Conservation (phyloP, 208 protist species). For the Trypanosoma lewisi region DNA sequence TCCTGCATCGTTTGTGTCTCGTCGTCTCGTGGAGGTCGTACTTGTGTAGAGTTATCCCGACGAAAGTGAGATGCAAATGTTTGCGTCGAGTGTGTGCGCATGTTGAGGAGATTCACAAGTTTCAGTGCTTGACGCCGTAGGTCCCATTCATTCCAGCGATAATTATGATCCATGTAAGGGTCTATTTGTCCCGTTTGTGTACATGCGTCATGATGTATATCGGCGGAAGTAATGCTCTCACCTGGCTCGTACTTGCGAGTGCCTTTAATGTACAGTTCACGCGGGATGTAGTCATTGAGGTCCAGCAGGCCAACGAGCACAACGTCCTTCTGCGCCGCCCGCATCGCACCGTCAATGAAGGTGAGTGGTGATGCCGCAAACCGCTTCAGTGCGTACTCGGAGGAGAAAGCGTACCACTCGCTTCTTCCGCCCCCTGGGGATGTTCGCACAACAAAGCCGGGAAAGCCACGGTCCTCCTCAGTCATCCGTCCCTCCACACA, state of each 20-base stretch:
- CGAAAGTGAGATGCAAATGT: constrained; percentile 82
- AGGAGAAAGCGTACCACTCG: constrained; percentile 48
- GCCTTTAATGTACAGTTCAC: constrained; percentile 81
- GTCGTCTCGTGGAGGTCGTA: constrained; percentile 55
- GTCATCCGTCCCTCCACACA: constrained; percentile 28
- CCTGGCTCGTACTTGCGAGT: constrained; percentile 49
- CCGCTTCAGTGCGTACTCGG: constrained; percentile 48
- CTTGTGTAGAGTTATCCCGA: constrained; percentile 80
- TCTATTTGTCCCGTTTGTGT: constrained; percentile 91
- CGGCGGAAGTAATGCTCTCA: neutral
- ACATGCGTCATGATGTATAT: constrained; percentile 25
- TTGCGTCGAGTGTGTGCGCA: constrained; percentile 85
- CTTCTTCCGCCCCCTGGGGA: constrained; percentile 12
- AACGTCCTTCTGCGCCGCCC: constrained; percentile 2
- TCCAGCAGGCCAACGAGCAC: constrained; percentile 48
- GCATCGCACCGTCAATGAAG: constrained; percentile 25
- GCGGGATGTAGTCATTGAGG: constrained; percentile 45
- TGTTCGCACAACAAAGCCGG: constrained; percentile 26
- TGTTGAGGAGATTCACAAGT: constrained; percentile 85
- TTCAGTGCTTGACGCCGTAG: constrained; percentile 89
- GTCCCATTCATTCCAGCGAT: constrained; percentile 94
- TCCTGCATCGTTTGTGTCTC: constrained; percentile 83
- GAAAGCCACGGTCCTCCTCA: constrained; percentile 23
- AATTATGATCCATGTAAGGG: constrained; percentile 83
- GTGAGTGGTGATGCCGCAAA: constrained; percentile 50